These are phyloP conservation scores for Lactifluus echinatus DNA, from an alignment of 768 basidiomycete genomes.

Conservation along the genomic window DNA sequence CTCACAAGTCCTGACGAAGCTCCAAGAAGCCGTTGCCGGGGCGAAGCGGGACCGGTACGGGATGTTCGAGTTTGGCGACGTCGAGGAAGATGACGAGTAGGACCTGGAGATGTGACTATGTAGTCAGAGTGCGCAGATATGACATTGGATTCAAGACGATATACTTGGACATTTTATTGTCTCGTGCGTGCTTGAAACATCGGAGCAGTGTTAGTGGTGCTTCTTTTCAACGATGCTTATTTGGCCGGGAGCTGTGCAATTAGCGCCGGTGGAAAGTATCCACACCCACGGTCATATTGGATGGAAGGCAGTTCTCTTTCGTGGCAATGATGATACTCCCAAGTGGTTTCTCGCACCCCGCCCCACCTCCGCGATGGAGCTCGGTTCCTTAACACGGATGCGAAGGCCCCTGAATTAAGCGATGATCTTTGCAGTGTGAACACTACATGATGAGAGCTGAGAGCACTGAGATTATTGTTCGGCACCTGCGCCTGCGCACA, in stretches of 20 bases:
- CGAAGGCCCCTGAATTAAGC: background rate
- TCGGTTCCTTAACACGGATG: no score
- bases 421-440: background rate
- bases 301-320: background rate
- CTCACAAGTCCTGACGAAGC: constrained; percentile 53
- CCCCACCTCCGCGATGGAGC: background rate
- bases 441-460: no score
- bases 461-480: no score
- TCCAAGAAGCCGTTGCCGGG: constrained; percentile 48
- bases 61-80: constrained; percentile 89
- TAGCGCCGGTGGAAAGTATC: background rate
- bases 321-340: background rate
- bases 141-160: background rate
- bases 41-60: constrained; percentile 73
- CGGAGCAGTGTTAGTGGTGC: background rate
- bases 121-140: background rate
- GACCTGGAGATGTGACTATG: background rate
- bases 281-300: background rate
- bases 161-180: background rate
- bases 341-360: background rate
- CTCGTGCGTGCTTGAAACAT: background rate
- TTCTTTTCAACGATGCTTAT: background rate
- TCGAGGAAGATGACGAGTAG: constrained; percentile 77
- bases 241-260: background rate
- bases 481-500: no score